These are phyloP conservation scores for Paspalum vaginatum DNA, from an alignment of 176 grass and related monocot species.

Conservation along the genomic window DNA sequence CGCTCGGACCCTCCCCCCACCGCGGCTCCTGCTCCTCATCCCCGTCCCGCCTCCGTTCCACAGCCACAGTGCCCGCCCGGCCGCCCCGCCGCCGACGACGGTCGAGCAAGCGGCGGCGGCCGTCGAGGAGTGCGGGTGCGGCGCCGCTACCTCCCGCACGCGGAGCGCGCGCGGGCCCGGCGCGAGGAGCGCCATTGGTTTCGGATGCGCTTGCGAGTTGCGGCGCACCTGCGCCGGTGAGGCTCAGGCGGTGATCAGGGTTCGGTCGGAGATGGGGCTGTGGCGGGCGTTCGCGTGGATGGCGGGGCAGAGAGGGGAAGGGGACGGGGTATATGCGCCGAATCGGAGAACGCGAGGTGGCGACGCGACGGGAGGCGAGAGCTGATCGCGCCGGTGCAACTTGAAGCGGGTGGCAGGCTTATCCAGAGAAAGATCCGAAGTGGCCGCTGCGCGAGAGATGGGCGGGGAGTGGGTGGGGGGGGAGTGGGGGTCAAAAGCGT, in stretches of 20 bases:
- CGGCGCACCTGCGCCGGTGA: not conserved
- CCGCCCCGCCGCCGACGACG: slow-evolving; percentile 42
- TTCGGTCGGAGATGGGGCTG: not conserved
- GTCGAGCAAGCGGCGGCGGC: slow-evolving; percentile 46
- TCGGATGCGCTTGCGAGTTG: not conserved
- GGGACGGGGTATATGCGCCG: not conserved
- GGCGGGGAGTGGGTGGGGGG: not conserved
- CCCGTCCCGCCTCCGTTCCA: slow-evolving; percentile 16
- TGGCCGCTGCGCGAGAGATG: not conserved
- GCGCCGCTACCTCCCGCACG: slow-evolving; percentile 34
- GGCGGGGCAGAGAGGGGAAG: not conserved
- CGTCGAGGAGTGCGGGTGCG: slow-evolving; percentile 17
- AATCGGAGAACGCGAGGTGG: slow-evolving; percentile 21
- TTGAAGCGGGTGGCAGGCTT: not conserved
- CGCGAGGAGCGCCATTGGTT: slow-evolving; percentile 61
- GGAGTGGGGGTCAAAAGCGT: slow-evolving; percentile 34
- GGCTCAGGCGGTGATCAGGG: not conserved
- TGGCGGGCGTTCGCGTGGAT: not conserved
- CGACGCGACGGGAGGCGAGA: not conserved
- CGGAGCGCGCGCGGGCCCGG: slow-evolving; percentile 54
- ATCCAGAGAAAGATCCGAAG: not conserved
- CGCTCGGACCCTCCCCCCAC: slow-evolving; percentile 20
- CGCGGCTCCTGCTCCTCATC: not conserved
- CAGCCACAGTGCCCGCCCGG: slow-evolving; percentile 29
- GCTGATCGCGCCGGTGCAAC: slow-evolving; percentile 26